Base-by-base conservation (phyloP, 495 filamentous ascomycete species). In the Penicillium roqueforti region DNA sequence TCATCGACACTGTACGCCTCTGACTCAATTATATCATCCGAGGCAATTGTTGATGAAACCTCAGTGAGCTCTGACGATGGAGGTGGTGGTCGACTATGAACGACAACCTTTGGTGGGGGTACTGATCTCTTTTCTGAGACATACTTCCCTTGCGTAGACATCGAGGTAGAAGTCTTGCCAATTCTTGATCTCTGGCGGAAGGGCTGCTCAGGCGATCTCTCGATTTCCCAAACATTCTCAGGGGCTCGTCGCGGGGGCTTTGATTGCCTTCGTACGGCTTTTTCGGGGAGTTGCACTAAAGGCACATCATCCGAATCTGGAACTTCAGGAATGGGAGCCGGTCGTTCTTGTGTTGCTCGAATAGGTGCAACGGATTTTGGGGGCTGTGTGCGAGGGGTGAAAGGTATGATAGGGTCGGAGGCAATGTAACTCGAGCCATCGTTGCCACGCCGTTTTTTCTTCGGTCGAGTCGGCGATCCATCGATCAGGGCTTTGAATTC, bases 371-470 rank as follows among this genome's bases (percentile, higher is more conserved):
- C 53, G 4, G 56, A 58, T 25, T 67, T 65, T 1, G 56, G 55
- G 18, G 59, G 59, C 13, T 56, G 47, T 20, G 47, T 14, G 14
- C 56, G 65, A 57, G 71, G 71, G 1, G 70, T 73, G 20, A 60
- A 37, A 34, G 67, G 70, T 43, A 71, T 28, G 6, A 65, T 55
- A 19, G 68, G 63, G 46, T 75, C 72, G 8, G 70, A 71, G 11
- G 68, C 65, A 42, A 55, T 59, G 16, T 68, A 56, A 37, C 51
- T 62, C 26, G 68, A 66, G 6, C 69, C 66, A 43, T 65, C 44
- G 57, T 73, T 75, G 4, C 71, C 65, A 11, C 73, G 69, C 3
- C 73, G 64, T 46, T 56, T 74, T 36, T 76, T 76, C 23, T 60
- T 67, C n/a, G 70, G 65, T 31, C 61, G 70, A 49, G 63, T 60